Conservation (phyloP, 805 yeast species). For the Lipomyces sp. region DNA sequence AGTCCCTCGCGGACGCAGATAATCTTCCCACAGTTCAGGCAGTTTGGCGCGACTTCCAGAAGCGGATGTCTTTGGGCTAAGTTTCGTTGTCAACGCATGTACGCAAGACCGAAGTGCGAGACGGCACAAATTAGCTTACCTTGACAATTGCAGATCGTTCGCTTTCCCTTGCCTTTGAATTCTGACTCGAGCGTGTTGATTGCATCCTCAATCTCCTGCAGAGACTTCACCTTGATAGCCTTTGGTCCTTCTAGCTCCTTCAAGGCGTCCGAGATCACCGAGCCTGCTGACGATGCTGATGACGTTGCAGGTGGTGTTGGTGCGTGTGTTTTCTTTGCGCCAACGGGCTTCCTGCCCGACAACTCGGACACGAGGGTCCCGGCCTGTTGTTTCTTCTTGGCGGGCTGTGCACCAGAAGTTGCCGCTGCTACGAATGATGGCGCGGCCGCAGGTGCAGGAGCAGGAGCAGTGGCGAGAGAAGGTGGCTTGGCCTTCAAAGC, state of each 20-base stretch:
- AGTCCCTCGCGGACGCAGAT: conserved; percentile 87
- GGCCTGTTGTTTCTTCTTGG: conserved; percentile 1
- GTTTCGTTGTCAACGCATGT: too few relatives aligned
- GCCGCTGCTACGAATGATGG: background rate
- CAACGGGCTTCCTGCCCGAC: conserved; percentile 4
- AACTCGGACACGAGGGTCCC: conserved; percentile 9
- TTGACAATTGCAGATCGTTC: conserved; percentile 27
- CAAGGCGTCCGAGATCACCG: too few relatives aligned
- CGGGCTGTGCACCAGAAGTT: background rate
- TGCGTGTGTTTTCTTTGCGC: conserved; percentile 4
- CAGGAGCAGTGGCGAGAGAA: background rate
- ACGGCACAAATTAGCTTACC: conserved; percentile 4
- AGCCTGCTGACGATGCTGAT: conserved; percentile 3
- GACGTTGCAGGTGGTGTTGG: background rate
- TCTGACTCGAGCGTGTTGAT: conserved; percentile 20
- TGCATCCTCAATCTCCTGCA: conserved; percentile 28
- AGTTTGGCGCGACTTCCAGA: conserved; percentile 87
- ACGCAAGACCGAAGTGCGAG: too few relatives aligned
- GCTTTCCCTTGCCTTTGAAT: background rate
- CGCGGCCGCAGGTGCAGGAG: background rate
- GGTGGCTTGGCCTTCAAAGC: too few relatives aligned
- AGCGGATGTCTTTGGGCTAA: conserved; percentile 63
- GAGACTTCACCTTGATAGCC: conserved; percentile 17
- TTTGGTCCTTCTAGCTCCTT: conserved; percentile 2
- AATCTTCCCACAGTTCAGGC: conserved; percentile 90